Conservation (phyloP, 139 green algal genomes). For the Chlamydomonas sp. region DNA sequence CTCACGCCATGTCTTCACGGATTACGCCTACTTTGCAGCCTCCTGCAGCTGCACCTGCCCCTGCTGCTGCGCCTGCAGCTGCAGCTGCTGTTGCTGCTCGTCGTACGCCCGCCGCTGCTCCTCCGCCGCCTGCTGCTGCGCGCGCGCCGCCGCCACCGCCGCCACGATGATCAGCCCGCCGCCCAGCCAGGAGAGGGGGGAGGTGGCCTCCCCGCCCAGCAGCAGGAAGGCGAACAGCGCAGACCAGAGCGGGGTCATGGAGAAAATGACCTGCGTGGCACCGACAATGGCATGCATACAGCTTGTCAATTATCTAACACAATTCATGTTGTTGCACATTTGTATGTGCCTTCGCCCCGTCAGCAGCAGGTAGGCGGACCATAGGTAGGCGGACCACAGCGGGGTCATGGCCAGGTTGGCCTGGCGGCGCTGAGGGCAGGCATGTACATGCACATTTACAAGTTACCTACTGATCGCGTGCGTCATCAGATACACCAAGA, state of each 20-base stretch:
- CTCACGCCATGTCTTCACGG: too few species aligned
- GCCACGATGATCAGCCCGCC: conserved; percentile 48
- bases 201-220: conserved; percentile 60
- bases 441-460: too few species aligned
- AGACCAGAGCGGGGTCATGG: conserved; percentile 56
- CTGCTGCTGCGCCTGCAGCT: not conserved
- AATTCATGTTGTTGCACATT: not conserved
- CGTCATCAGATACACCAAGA: too few species aligned
- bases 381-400: not conserved
- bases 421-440: too few species aligned
- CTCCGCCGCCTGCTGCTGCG: conserved; percentile 2
- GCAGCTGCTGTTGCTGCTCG: not conserved
- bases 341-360: not conserved
- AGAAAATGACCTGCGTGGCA: conserved; percentile 60
- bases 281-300: not conserved
- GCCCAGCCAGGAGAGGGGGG: conserved; percentile 50
- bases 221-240: conserved; percentile 50
- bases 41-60: too few species aligned
- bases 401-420: not conserved
- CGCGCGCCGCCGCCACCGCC: conserved; percentile 25
- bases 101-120: not conserved
- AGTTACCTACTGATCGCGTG: too few species aligned
- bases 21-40: too few species aligned
- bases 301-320: not conserved
- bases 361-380: not conserved